Conservation (phyloP, 1,139 yeast species). For the Taiozyma sp. region DNA sequence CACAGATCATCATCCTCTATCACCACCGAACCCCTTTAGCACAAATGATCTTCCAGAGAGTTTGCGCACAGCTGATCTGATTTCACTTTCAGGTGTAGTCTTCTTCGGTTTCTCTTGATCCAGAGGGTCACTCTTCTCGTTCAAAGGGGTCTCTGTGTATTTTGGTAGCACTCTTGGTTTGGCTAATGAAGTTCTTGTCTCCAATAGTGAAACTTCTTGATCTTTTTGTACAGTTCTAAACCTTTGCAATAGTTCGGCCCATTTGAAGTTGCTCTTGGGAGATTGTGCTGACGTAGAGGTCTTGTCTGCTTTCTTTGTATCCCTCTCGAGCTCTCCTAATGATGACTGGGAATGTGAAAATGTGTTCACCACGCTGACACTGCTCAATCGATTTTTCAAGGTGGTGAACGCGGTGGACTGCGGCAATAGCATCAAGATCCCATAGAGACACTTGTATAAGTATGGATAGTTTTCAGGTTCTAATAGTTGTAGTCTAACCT, state of each 20-base stretch:
- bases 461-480: slow-evolving; percentile 84
- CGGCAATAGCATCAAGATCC: slow-evolving; percentile 89
- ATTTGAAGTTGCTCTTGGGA: slow-evolving; percentile 18
- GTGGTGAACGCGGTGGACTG: slow-evolving; percentile 91
- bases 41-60: slow-evolving; percentile 25
- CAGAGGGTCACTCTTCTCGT: slow-evolving; percentile 14
- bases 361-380: slow-evolving; percentile 25
- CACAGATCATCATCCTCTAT: slow-evolving; percentile 3
- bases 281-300: background rate
- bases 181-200: slow-evolving; percentile 7
- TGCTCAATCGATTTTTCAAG: slow-evolving; percentile 64
- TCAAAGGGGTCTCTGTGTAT: slow-evolving; percentile 16
- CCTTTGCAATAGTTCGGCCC: slow-evolving; percentile 56
- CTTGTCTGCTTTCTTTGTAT: background rate
- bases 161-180: slow-evolving; percentile 16
- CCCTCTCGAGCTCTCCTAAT: background rate
- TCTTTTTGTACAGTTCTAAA: slow-evolving; percentile 56
- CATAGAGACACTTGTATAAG: slow-evolving; percentile 83
- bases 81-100: slow-evolving; percentile 10
- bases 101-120: slow-evolving; percentile 8
- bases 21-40: slow-evolving; percentile 23
- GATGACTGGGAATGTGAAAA: slow-evolving; percentile 7
- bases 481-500: slow-evolving; percentile 76
- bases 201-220: slow-evolving; percentile 34
- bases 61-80: slow-evolving; percentile 21